Conservation (phyloP, 805 yeast genomes). For the Pichia manshurica region DNA sequence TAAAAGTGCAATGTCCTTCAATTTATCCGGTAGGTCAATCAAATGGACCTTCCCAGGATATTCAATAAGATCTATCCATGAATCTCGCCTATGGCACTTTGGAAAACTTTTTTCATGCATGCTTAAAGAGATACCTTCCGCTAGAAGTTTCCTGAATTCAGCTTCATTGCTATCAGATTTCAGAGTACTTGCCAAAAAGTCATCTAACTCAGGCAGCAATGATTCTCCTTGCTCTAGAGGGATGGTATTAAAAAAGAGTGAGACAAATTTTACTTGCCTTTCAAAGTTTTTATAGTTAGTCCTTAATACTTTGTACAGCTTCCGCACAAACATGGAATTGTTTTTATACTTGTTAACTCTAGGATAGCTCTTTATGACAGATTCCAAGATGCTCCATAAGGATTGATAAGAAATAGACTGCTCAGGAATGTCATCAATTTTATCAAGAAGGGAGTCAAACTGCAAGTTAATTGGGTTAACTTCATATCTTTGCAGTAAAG, state of each 20-base stretch:
- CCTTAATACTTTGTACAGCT: constrained; percentile 34
- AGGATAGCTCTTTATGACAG: neutral
- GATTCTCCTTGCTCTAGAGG: constrained; percentile 18
- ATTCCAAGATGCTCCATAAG: neutral
- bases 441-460: constrained; percentile 19
- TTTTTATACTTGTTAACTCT: constrained; percentile 12
- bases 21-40: constrained; percentile 41
- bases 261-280: constrained; percentile 30
- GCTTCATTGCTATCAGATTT: constrained; percentile 16
- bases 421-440: constrained; percentile 1
- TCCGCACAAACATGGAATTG: constrained; percentile 30
- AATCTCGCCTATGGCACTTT: constrained; percentile 8
- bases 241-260: constrained; percentile 23
- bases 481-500: constrained; percentile 20
- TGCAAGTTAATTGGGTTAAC: constrained; percentile 17
- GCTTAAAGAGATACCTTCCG: neutral
- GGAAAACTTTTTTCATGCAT: neutral
- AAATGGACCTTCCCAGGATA: constrained; percentile 53
- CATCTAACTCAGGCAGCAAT: constrained; percentile 19
- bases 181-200: constrained; percentile 14
- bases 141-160: constrained; percentile 10
- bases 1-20: constrained; percentile 12
- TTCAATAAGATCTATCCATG: constrained; percentile 26
- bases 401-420: neutral
- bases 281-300: constrained; percentile 29